These are phyloP conservation scores for Claviceps maximensis DNA, from an alignment of 2,329 filamentous ascomycete species.

Conservation along the genomic window DNA sequence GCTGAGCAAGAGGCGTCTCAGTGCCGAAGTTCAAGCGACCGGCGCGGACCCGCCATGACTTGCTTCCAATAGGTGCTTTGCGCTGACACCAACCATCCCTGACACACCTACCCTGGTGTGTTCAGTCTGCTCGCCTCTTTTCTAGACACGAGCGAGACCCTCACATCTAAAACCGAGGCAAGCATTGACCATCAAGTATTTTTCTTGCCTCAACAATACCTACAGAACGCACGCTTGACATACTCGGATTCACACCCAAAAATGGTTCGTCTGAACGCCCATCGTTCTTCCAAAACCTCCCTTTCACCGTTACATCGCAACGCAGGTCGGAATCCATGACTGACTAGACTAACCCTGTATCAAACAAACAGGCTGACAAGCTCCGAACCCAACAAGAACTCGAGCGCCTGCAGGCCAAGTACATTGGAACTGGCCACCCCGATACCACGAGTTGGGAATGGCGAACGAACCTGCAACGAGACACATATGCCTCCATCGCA, in stretches of 20 bases:
- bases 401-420: constrained; percentile 89
- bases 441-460: constrained; percentile 98
- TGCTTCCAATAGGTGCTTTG: not conserved
- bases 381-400: constrained; percentile 95
- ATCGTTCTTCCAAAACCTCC: not conserved
- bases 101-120: not conserved
- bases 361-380: constrained; percentile 65
- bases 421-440: constrained; percentile 88
- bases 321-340: not conserved
- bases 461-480: constrained; percentile 88
- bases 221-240: not conserved
- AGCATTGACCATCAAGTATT: too few relatives aligned
- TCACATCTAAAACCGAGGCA: too few relatives aligned
- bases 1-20: not conserved
- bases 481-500: constrained; percentile 78
- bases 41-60: not conserved
- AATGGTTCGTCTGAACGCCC: not conserved
- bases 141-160: too few relatives aligned
- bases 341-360: too few relatives aligned
- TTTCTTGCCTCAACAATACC: not conserved
- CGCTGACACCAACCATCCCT: too few relatives aligned
- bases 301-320: not conserved
- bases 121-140: not conserved
- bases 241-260: not conserved
- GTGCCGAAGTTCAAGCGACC: constrained; percentile 5